Base-by-base conservation (phyloP, 768 basidiomycete genomes). In the Macrolepiota fuliginosa region DNA sequence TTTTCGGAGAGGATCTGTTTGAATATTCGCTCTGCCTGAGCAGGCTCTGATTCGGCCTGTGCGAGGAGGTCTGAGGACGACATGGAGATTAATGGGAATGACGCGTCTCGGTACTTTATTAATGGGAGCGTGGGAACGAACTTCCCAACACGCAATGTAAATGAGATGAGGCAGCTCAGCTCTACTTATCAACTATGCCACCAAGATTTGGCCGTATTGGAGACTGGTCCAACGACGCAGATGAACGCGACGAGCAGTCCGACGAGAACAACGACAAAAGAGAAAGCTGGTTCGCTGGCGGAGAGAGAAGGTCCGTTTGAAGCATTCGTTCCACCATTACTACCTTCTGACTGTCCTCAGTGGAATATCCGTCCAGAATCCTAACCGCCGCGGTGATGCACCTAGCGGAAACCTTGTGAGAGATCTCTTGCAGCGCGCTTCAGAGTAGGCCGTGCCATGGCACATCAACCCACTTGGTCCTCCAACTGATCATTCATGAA, bases 281-380 rank as follows among this genome's bases (percentile, higher is more conserved):
- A 1, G 85, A 92, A 67, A 88, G 81, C 65, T 92, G 89, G 82
- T 98, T 93, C 73, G 89, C 96, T 2, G 96, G 96, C n/a, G 96
- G 96, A 0, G 96, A 96, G 72, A 80, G 92, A 69, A 95, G 94
- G 95, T 92, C 36, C 71, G 54, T 25, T 4, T 47, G 9, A 47
- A 32, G 15, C 37, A 6, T 10, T 45, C 36, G 11, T 46, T 53
- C 15, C 19, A 15, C 7, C 19, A n/a, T n/a, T n/a, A n/a, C n/a
- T n/a, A n/a, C n/a, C n/a, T n/a, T n/a, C n/a, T n/a, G n/a, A n/a
- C n/a, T n/a, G n/a, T n/a, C n/a, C n/a, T n/a, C 69, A 98, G 95
- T 72, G 96, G 96, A 1, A 81, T 99, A 50, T 90, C 89, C 1
- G 82, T 98, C 1, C 84, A 96, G 74, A 94, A 94, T 70, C 96